These are phyloP conservation scores for Epicoccum nigrum DNA, from an alignment of 2,329 filamentous ascomycete genomes.

Conservation along the genomic window DNA sequence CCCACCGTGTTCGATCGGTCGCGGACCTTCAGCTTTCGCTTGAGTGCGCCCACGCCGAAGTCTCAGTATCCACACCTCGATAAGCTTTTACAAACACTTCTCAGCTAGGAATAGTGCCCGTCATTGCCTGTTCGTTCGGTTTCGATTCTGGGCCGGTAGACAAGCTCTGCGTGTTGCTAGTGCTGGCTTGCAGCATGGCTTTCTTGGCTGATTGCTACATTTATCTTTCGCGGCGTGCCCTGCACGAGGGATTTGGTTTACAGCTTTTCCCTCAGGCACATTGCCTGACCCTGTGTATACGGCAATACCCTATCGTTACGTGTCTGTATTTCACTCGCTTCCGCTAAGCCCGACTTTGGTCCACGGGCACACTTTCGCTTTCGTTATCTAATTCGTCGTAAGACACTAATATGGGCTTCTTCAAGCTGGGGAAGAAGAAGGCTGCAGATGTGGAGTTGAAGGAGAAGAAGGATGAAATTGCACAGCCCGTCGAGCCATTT, in stretches of 20 bases:
- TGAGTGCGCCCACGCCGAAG: conserved; percentile 4
- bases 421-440: conserved; percentile 20
- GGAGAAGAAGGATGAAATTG: conserved; percentile 8
- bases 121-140: conserved; percentile 2
- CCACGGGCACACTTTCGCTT: neutral
- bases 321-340: neutral
- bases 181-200: conserved; percentile 6
- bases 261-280: conserved; percentile 6
- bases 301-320: neutral
- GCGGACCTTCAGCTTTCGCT: conserved; percentile 7
- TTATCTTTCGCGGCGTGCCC: conserved; percentile 8
- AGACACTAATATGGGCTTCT: conserved; percentile 18
- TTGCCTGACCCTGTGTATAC: conserved; percentile 2
- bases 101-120: conserved; percentile 9
- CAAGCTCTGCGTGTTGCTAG: conserved; percentile 13
- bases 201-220: conserved; percentile 5
- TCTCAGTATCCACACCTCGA: conserved; percentile 10
- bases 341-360: neutral
- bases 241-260: neutral
- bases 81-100: conserved; percentile 11
- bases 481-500: neutral
- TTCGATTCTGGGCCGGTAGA: conserved; percentile 14
- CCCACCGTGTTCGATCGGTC: conserved; percentile 8
- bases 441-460: conserved; percentile 11
- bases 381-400: neutral